Evolutionary conservation across 2,329 filamentous ascomycete genomes (phyloP).

Genomic region (Thelonectria discophora): DNA sequence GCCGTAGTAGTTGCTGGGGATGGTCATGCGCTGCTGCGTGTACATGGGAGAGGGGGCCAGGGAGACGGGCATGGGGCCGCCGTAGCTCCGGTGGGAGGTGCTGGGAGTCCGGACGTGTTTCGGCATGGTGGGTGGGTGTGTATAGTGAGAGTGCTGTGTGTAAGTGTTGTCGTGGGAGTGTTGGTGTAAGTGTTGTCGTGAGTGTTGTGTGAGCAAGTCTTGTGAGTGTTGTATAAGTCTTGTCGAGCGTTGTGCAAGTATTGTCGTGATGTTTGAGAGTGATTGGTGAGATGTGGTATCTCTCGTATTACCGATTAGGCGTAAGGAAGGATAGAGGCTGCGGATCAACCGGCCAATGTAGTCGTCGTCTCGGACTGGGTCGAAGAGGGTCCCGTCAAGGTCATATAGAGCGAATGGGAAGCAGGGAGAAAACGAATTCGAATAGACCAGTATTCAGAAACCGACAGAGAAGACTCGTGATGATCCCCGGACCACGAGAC

Average conservation of each 20-base stretch:
- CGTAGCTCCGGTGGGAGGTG: conserved; percentile 44
- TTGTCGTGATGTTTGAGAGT: conserved; percentile 10
- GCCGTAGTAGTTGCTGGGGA: conserved; percentile 53
- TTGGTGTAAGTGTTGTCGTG: no score
- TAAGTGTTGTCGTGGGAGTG: no score
- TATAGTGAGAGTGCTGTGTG: no score
- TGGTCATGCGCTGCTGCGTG: conserved; percentile 52
- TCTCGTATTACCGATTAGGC: conserved; percentile 42
- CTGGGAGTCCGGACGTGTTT: conserved; percentile 55
- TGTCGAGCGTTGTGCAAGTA: not conserved
- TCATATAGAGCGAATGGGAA: conserved; percentile 23
- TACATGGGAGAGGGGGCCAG: conserved; percentile 55
- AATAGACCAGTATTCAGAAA: conserved; percentile 35
- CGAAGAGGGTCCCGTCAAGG: conserved; percentile 25
- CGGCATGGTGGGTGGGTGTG: conserved; percentile 51
- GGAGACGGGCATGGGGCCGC: conserved; percentile 48
- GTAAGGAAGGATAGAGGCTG: conserved; percentile 30
- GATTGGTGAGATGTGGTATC: conserved; percentile 21
- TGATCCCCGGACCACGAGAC: conserved; percentile 35
- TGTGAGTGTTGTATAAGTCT: no score
- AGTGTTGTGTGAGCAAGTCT: no score
- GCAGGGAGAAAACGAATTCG: conserved; percentile 24
- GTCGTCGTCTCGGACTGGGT: conserved; percentile 25
- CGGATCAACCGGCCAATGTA: conserved; percentile 41
- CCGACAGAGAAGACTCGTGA: conserved; percentile 33